phyloP scores from a whole-genome alignment of 2,329 filamentous ascomycete genomes.

The Claviceps pusilla region DNA sequence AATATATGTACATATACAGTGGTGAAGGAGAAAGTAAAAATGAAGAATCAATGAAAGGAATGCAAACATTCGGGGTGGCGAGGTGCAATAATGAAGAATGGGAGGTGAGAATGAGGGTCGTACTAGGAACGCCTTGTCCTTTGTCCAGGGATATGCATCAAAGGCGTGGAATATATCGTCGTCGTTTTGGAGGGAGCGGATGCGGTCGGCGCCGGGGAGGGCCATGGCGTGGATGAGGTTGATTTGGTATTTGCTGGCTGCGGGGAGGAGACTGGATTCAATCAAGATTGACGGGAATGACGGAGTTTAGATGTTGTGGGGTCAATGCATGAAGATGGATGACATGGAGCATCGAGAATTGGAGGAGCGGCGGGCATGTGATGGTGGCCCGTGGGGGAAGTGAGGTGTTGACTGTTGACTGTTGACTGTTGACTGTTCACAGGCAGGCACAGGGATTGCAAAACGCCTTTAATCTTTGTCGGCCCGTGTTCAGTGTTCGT shows the following conservation, averaged over 20 bases:
- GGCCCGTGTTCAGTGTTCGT: too few species aligned
- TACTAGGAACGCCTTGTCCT: slow-evolving; percentile 54
- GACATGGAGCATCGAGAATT: too few species aligned
- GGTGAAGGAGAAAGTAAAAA: too few species aligned
- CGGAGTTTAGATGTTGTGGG: background rate
- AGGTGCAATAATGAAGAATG: background rate
- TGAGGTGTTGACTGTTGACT: too few species aligned
- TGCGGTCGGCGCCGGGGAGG: slow-evolving; percentile 16
- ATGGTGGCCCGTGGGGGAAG: background rate
- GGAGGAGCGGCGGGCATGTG: background rate
- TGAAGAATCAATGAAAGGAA: too few species aligned
- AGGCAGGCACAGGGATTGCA: too few species aligned
- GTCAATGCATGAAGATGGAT: background rate
- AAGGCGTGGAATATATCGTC: slow-evolving; percentile 42
- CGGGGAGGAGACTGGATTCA: too few species aligned
- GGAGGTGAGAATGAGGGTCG: slow-evolving; percentile 1
- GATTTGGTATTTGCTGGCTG: background rate
- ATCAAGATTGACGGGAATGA: too few species aligned
- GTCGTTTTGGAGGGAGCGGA: slow-evolving; percentile 24
- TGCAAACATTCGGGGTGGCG: too few species aligned
- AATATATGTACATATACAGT: too few species aligned
- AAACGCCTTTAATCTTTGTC: background rate
- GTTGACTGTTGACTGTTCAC: too few species aligned
- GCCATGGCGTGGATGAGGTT: background rate
- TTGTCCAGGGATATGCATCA: slow-evolving; percentile 51